Evolutionary conservation across 2,329 filamentous ascomycete species (phyloP).

Genomic region (Neocatenulostroma microsporum): DNA sequence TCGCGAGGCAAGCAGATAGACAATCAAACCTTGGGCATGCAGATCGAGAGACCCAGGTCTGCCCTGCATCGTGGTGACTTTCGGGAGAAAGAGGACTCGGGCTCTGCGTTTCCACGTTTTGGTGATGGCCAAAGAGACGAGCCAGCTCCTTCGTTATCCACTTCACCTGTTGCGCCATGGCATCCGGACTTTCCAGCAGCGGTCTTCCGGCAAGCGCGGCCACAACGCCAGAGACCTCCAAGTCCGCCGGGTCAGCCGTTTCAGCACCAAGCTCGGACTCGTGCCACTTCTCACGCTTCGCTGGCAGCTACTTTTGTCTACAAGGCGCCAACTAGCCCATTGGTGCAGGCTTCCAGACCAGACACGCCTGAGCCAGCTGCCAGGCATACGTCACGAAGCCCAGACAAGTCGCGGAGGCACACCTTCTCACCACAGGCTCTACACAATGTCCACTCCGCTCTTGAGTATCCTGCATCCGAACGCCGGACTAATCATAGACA

Average conservation of each 20-base stretch:
- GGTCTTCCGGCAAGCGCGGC: conserved; percentile 23
- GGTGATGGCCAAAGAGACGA: conserved; percentile 12
- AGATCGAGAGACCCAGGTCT: conserved; percentile 76
- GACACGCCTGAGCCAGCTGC: conserved; percentile 28
- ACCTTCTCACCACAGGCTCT: conserved; percentile 61
- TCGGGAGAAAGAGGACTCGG: conserved; percentile 37
- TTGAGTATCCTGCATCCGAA: conserved; percentile 24
- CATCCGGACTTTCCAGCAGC: conserved; percentile 40
- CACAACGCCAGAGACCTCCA: conserved; percentile 10
- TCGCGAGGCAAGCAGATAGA: conserved; percentile 18
- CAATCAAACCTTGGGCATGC: conserved; percentile 31
- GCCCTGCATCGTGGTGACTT: conserved; percentile 58
- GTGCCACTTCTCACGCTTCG: conserved; percentile 51
- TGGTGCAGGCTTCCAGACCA: conserved; percentile 55
- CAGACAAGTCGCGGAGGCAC: conserved; percentile 55
- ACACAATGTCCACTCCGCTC: conserved; percentile 41
- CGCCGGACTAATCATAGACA: conserved; percentile 17
- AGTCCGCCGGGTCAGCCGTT: conserved; percentile 14
- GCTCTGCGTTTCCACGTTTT: conserved; percentile 14
- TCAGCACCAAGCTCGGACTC: conserved; percentile 37
- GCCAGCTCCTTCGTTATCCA: conserved; percentile 28
- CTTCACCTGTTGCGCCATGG: conserved; percentile 53
- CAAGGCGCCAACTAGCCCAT: conserved; percentile 81
- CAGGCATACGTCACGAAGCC: conserved; percentile 33
- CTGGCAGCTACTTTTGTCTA: conserved; percentile 73